These are phyloP conservation scores for Prunus salicina DNA, from an alignment of 306 rosid genomes.

Conservation along the genomic window DNA sequence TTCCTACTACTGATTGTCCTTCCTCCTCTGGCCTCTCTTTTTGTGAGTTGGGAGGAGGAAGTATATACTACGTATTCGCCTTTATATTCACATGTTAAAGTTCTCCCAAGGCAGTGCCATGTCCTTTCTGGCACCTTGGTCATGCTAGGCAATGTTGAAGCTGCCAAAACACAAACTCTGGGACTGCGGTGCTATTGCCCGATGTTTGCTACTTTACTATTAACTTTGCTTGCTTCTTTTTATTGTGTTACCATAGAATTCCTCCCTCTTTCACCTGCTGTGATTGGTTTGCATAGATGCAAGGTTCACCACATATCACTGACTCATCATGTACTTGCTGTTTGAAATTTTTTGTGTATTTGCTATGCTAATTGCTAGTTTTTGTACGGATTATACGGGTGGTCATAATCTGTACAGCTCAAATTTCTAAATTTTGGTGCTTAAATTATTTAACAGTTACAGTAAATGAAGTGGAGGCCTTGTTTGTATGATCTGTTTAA, in stretches of 20 bases:
- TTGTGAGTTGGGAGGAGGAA: not conserved
- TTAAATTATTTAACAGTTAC: conserved; percentile 48
- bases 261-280: not conserved
- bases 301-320: not conserved
- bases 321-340: not conserved
- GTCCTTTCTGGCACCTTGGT: not conserved
- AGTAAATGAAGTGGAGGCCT: conserved; percentile 73
- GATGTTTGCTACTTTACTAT: not conserved
- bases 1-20: not conserved
- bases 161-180: not conserved
- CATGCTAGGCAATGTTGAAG: not conserved
- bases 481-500: conserved; percentile 45
- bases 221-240: not conserved
- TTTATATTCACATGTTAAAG: not conserved
- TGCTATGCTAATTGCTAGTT: not conserved
- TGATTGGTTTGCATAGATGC: not conserved
- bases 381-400: too few relatives aligned
- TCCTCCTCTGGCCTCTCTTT: not conserved
- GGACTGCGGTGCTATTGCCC: not conserved
- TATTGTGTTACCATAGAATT: not conserved
- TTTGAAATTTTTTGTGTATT: not conserved
- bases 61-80: not conserved
- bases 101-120: not conserved
- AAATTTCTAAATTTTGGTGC: not conserved
- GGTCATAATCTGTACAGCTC: not conserved